Evolutionary conservation across 371 early-diverging fungal species (phyloP).

Genomic region (Mucor irregularis): DNA sequence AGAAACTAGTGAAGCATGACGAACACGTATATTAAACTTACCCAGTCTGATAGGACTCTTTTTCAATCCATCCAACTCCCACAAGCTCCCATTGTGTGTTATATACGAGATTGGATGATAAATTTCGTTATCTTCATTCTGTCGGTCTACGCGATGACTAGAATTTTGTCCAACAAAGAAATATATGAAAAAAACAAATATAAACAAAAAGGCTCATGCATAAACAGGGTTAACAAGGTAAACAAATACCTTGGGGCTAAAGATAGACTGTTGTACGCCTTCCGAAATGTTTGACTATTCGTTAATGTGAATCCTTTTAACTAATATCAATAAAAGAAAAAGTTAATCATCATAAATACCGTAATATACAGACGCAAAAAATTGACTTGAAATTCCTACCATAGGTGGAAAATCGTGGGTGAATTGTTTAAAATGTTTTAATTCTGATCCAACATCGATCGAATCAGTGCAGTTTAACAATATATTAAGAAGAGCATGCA

Average conservation of each 20-base stretch:
- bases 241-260: constrained; percentile 3
- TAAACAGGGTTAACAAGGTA: neutral
- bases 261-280: constrained; percentile 16
- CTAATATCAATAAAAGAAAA: neutral
- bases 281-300: constrained; percentile 13
- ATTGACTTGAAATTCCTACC: no score
- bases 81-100: constrained; percentile 34
- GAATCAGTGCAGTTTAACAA: constrained; percentile 48
- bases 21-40: no score
- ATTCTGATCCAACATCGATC: constrained; percentile 32
- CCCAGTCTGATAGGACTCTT: constrained; percentile 35
- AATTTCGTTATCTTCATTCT: constrained; percentile 10
- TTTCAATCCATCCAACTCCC: constrained; percentile 55
- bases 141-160: neutral
- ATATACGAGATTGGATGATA: constrained; percentile 46
- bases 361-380: no score
- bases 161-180: no score
- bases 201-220: neutral
- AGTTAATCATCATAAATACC: neutral
- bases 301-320: constrained; percentile 10
- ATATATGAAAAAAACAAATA: neutral
- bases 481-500: constrained; percentile 83
- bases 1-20: no score
- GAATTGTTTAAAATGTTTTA: constrained; percentile 37
- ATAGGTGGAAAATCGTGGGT: constrained; percentile 30